Conservation (phyloP, 345 rosid species). For the Dipteronia sinensis region DNA sequence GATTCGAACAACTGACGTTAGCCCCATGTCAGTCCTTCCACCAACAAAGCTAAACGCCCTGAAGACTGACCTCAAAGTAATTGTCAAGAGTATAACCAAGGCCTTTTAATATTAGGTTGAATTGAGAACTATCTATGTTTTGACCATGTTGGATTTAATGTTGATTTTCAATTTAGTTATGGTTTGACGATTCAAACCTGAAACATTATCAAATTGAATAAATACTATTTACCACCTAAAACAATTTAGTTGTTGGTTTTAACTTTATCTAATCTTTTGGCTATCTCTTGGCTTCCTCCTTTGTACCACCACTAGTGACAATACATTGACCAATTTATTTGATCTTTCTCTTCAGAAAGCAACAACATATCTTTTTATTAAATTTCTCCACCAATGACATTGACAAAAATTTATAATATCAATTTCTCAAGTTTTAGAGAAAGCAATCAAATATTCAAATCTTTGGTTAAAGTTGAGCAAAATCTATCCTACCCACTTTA, state of each 20-base stretch:
- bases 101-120: too few species aligned
- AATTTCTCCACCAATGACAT: not conserved
- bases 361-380: conserved; percentile 3
- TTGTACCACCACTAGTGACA: not conserved
- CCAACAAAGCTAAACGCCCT: too few species aligned
- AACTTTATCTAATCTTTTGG: not conserved
- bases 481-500: conserved; percentile 5
- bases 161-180: not conserved
- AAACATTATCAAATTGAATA: too few species aligned
- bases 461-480: conserved; percentile 1
- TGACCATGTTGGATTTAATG: not conserved
- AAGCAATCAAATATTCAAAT: conserved; percentile 9
- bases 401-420: not conserved
- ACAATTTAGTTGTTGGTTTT: not conserved
- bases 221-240: too few species aligned
- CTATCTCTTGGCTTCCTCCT: not conserved
- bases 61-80: too few species aligned
- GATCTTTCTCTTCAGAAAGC: not conserved
- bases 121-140: not conserved
- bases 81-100: too few species aligned
- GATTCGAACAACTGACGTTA: too few species aligned
- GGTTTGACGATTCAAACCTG: too few species aligned
- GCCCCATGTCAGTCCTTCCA: too few species aligned
- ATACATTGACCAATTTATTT: not conserved
- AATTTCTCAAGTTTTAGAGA: not conserved